Base-by-base conservation (phyloP, 192 early-diverging fungal genomes). In the Coemansia sp. region DNA sequence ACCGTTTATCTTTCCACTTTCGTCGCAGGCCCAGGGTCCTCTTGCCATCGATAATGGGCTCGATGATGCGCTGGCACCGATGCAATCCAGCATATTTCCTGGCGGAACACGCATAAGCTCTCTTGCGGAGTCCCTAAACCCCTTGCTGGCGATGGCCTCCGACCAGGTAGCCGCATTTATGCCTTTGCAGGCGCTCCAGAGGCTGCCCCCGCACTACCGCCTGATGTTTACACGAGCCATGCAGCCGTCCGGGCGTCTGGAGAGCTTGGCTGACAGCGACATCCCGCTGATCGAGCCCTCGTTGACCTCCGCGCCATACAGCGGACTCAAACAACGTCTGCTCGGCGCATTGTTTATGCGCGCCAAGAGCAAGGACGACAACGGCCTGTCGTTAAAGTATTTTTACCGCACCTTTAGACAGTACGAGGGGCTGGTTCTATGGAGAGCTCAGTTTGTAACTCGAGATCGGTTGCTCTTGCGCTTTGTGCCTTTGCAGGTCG, bases 401-500 rank as follows among this genome's bases (percentile, higher is more conserved):
- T 84, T 84, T 44, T 76, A 75, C 65, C 72, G 81, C 56, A 69
- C 69, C 3, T 84, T 71, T 67, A 69, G 73, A 9, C 76, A 75
- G 61, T 84, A 78, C 65, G 81, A 84, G 59, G 73, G 64, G 1
- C 58, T 84, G 8, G 76, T 84, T 16, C 61, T 84, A 55, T 84
- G 81, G 81, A 72, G 76, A 16, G 81, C 76, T 4, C 81, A 84
- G 59, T 75, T 84, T 57, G 60, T 84, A 23, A 53, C 66, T 14
- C 33, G 38, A 8, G 59, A 69, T 2, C 4, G 53, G 4, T 35
- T 84, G 52, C 81, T 84, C 1, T 41, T 84, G 64, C 72, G 76
- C 23, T 84, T 76, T 69, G 81, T 78, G n/a, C 73, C 81, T 5
- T 23, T 84, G 56, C 81, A 78, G 24, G 67, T 76, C 20, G 81